A percentile compares a stretch with the other conserved stretches of the same genome.
phyloP scores from a whole-genome alignment of 169 alveolate genomes.

The Plasmodium blacklocki region DNA sequence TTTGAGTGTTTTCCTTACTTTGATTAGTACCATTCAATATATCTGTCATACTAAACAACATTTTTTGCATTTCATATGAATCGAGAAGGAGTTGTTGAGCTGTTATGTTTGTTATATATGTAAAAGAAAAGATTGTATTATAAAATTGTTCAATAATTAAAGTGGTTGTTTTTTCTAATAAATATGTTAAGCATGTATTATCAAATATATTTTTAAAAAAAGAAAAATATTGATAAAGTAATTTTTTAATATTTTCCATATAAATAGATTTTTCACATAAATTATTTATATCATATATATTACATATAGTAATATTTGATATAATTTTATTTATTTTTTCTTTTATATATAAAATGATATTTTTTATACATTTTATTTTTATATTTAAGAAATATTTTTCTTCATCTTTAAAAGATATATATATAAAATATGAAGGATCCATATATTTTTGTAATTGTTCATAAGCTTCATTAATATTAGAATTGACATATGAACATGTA shows the following conservation, averaged over 20 bases:
- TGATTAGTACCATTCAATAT: not conserved
- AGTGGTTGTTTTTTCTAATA: constrained; percentile 82
- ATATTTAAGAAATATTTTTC: constrained; percentile 50
- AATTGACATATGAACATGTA: constrained; percentile 59
- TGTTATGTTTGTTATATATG: constrained; percentile 70
- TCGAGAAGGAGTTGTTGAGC: constrained; percentile 84
- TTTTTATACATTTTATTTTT: constrained; percentile 67
- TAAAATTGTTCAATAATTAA: constrained; percentile 78
- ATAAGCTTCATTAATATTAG: constrained; percentile 46
- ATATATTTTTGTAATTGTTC: constrained; percentile 34
- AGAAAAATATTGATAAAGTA: constrained; percentile 25
- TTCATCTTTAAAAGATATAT: constrained; percentile 54
- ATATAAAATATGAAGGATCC: constrained; percentile 16
- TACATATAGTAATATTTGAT: constrained; percentile 18
- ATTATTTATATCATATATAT: constrained; percentile 39
- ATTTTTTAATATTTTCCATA: constrained; percentile 23
- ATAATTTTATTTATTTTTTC: constrained; percentile 35
- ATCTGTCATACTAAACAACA: constrained; percentile 36
- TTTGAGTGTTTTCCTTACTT: not conserved
- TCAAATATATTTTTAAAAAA: constrained; percentile 55
- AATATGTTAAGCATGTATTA: constrained; percentile 77
- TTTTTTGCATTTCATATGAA: constrained; percentile 76
- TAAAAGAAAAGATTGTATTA: constrained; percentile 79
- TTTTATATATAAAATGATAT: constrained; percentile 32
- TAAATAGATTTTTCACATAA: constrained; percentile 23